Evolutionary conservation across 1,284 basidiomycete species (phyloP).

Genomic region (Austroboletus sp.): DNA sequence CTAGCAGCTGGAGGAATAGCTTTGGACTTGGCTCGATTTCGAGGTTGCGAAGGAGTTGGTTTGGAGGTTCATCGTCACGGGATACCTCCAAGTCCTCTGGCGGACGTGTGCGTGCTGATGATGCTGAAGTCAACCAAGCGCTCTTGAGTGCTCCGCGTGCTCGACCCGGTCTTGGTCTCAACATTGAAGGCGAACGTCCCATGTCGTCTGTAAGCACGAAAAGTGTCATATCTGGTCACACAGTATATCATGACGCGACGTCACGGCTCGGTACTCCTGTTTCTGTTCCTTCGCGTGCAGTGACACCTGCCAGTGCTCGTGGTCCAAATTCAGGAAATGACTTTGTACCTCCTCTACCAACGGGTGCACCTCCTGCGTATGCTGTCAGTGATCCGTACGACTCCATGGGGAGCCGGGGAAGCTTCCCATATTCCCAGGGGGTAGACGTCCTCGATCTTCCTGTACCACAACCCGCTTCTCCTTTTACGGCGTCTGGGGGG

Average conservation of each 20-base stretch:
- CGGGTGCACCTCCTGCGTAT: conserved; percentile 35
- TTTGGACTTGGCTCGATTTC: conserved; percentile 41
- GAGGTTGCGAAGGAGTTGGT: conserved; percentile 49
- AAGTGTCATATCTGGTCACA: conserved; percentile 48
- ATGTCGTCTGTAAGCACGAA: conserved; percentile 48
- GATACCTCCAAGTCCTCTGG: conserved; percentile 35
- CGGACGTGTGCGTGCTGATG: conserved; percentile 35
- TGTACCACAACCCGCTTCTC: conserved; percentile 46
- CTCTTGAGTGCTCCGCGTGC: conserved; percentile 26
- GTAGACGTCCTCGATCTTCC: conserved; percentile 59
- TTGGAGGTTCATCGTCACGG: conserved; percentile 33
- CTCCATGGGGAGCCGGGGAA: conserved; percentile 15
- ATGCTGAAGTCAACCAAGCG: conserved; percentile 39
- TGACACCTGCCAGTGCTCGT: conserved; percentile 34
- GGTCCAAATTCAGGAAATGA: conserved; percentile 15
- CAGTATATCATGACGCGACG: conserved; percentile 54
- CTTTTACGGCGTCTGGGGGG: conserved; percentile 40
- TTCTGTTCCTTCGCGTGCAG: conserved; percentile 39
- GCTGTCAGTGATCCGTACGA: conserved; percentile 29
- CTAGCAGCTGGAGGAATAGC: conserved; percentile 30
- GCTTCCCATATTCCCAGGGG: conserved; percentile 19
- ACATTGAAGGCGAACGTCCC: conserved; percentile 42
- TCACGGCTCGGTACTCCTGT: conserved; percentile 49
- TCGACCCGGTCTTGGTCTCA: conserved; percentile 30
- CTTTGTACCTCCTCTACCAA: conserved; percentile 13